phyloP scores from a whole-genome alignment of 345 rosid species.

The Eucalyptus cloeziana region DNA sequence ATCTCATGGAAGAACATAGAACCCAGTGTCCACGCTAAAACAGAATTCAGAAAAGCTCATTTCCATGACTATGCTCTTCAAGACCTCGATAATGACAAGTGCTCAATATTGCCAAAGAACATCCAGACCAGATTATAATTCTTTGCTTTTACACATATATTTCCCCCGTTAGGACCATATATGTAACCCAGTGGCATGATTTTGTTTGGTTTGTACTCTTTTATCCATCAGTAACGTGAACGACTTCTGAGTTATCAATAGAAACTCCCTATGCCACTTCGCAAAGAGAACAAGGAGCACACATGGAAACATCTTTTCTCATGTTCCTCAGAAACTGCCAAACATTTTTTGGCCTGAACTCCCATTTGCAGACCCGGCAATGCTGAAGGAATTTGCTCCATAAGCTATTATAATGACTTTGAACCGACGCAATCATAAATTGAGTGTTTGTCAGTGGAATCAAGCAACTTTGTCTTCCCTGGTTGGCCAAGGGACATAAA shows the following conservation, averaged over 20 bases:
- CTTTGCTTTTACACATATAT: too few species aligned
- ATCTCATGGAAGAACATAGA: background rate
- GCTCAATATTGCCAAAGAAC: too few species aligned
- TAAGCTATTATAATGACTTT: background rate
- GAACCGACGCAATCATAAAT: background rate
- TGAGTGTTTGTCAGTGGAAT: background rate
- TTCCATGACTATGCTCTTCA: too few species aligned
- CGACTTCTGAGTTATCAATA: background rate
- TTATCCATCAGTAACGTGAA: background rate
- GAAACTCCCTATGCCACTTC: background rate
- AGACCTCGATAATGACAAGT: too few species aligned
- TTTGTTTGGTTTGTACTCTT: background rate
- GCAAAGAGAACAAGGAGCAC: background rate
- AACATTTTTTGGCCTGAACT: background rate
- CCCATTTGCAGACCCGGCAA: background rate
- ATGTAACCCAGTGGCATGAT: background rate
- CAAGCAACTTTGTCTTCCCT: background rate
- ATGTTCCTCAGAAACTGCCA: background rate
- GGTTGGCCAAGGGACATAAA: background rate
- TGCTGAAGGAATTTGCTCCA: background rate
- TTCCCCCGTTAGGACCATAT: background rate
- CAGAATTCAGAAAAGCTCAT: background rate
- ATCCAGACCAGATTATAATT: accelerated
- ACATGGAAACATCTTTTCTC: background rate
- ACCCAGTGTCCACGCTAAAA: background rate